Evolutionary conservation across 345 rosid species (phyloP), one percentile per base, ranked within the genome.

Genomic region (Hibiscus trionum): DNA sequence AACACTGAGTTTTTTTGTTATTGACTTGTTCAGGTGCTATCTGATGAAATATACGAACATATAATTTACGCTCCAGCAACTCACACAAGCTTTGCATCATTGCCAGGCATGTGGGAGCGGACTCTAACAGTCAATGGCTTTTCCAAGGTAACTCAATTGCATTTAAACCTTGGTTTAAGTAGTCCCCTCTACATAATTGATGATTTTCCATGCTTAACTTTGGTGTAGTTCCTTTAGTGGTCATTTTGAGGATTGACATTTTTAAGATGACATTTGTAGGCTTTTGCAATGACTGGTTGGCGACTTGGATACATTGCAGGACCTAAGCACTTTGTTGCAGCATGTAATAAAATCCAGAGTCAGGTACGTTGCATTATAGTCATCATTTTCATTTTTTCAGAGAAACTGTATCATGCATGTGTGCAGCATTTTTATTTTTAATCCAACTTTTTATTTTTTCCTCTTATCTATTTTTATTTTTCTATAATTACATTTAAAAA

Each of bases 241-340:
- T 4, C 37, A 46, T 35, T 72, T 73, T 37, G 19, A 33, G 21
- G 29, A 53, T 65, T 64, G 61, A 53, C 50, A 26, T 10, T 56
- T 17, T 29, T 47, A 66, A 35, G 68, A 56, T 67, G 35, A 74
- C 15, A 53, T 80, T 74, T 84, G 16, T 77, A 93, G 99, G 93
- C 99, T 71, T 96, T 89, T 76, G 99, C 99, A 53, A 96, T 96
- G 97, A 96, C 99, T 80, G 98, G 99, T 27, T 96, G 99, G 99
- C 87, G 99, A 56, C 97, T 96, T 73, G 96, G 98, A 69, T 93
- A 93, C 70, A 66, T 96, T 31, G 98, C 99, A 31, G 99, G 98
- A 57, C 98, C 98, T 57, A 93, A 85, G 71, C 96, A 86, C 76
- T 93, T 96, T 77, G 82, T 93, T n/a, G 80, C 94, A 37, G 99